A percentile compares a stretch with the other conserved stretches of the same genome.
Conservation (phyloP, 495 filamentous ascomycete genomes). For the Glonium stellatum region DNA sequence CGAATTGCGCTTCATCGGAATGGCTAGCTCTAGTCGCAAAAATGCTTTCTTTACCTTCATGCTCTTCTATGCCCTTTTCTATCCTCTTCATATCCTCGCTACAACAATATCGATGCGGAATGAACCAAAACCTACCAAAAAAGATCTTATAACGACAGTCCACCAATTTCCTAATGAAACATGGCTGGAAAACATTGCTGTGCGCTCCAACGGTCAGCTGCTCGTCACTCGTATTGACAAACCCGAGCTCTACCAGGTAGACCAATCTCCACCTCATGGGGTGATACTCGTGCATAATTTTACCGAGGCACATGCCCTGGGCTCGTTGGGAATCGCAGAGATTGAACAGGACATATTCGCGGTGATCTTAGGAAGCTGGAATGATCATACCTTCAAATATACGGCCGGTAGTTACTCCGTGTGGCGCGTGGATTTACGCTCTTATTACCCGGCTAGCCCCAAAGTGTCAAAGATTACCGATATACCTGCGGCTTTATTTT, state of each 20-base stretch:
- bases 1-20: no score
- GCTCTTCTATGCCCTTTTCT: no score
- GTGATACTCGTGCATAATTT: not conserved
- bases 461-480: no score
- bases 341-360: not conserved
- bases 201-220: constrained; percentile 6
- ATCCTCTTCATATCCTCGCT: no score
- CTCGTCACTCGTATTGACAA: constrained; percentile 6
- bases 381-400: not conserved
- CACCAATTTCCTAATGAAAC: constrained; percentile 6
- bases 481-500: no score
- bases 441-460: not conserved
- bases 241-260: not conserved
- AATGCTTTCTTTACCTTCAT: no score
- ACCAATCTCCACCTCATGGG: not conserved
- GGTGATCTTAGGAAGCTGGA: not conserved
- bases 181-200: constrained; percentile 15
- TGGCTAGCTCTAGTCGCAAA: no score
- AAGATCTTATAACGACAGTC: not conserved
- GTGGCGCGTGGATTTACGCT: not conserved
- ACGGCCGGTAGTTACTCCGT: not conserved
- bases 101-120: no score
- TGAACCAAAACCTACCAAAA: no score
- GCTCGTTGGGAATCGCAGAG: not conserved
- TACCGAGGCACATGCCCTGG: not conserved